Conservation (phyloP, 2,329 filamentous ascomycete genomes). For the Colletotrichum australisinense region DNA sequence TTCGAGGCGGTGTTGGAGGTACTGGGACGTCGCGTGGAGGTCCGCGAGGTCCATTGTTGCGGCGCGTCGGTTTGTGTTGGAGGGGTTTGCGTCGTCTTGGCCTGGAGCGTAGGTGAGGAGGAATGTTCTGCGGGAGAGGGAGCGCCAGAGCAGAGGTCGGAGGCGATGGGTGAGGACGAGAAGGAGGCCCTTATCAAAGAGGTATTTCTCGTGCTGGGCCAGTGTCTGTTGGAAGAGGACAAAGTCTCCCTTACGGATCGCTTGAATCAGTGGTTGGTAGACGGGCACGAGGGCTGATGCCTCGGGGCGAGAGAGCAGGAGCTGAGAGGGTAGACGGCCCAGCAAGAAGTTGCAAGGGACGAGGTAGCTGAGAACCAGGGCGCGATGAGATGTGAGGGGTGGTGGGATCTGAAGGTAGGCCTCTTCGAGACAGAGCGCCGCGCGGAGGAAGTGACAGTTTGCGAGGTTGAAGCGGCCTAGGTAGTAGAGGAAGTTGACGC, state of each 20-base stretch:
- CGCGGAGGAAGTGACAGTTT: conserved; percentile 84
- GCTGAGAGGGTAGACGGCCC: conserved; percentile 80
- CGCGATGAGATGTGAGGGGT: conserved; percentile 77
- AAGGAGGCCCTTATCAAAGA: conserved; percentile 80
- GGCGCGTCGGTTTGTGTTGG: conserved; percentile 61
- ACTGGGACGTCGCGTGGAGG: conserved; percentile 71
- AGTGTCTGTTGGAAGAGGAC: conserved; percentile 78
- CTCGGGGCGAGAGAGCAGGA: conserved; percentile 77
- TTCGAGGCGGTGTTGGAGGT: conserved; percentile 73
- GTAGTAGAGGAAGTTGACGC: conserved; percentile 94
- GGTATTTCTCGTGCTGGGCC: conserved; percentile 74
- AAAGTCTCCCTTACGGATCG: conserved; percentile 81
- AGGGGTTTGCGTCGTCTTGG: conserved; percentile 53
- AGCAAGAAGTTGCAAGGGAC: conserved; percentile 86
- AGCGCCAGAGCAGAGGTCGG: conserved; percentile 86
- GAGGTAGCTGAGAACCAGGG: conserved; percentile 84
- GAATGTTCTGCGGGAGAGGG: conserved; percentile 82
- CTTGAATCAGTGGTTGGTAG: conserved; percentile 79
- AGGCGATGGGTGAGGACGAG: conserved; percentile 81
- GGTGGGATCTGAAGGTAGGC: conserved; percentile 79
- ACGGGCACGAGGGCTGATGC: conserved; percentile 70
- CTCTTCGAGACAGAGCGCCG: conserved; percentile 78
- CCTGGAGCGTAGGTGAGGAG: conserved; percentile 81
- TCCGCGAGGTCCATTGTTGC: conserved; percentile 81
- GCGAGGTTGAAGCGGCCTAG: conserved; percentile 91